Conservation (phyloP, 2,329 filamentous ascomycete genomes). For the Apiospora malaysiana region DNA sequence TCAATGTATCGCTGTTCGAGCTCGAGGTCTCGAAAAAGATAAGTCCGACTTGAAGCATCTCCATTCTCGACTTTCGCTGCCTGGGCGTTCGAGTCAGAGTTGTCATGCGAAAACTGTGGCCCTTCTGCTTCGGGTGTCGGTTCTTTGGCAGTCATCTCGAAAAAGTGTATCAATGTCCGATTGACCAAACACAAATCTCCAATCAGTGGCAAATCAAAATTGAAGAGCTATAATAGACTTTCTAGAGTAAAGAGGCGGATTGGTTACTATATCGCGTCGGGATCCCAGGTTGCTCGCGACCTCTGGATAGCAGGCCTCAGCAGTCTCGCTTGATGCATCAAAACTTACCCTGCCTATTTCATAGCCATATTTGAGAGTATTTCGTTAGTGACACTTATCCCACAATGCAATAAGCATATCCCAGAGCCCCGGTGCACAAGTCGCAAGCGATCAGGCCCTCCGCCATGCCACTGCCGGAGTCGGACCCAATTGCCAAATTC, state of each 20-base stretch:
- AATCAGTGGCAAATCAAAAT: too few species aligned
- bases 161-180: neutral
- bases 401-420: neutral
- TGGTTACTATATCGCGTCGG: too few species aligned
- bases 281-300: too few species aligned
- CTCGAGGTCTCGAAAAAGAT: slow-evolving; percentile 27
- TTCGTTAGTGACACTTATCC: too few species aligned
- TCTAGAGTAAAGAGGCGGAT: too few species aligned
- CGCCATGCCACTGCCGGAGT: neutral
- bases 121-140: neutral
- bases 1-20: slow-evolving; percentile 51
- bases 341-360: too few species aligned
- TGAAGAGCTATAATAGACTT: too few species aligned
- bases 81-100: too few species aligned
- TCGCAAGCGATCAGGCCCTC: neutral
- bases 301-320: too few species aligned
- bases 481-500: neutral
- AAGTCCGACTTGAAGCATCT: neutral
- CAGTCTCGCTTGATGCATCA: too few species aligned
- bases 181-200: neutral
- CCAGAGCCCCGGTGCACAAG: neutral
- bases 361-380: too few species aligned
- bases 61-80: neutral
- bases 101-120: neutral
- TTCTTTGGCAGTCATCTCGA: neutral